Conservation (phyloP, 768 basidiomycete genomes). For the Lenzites betulinus region DNA sequence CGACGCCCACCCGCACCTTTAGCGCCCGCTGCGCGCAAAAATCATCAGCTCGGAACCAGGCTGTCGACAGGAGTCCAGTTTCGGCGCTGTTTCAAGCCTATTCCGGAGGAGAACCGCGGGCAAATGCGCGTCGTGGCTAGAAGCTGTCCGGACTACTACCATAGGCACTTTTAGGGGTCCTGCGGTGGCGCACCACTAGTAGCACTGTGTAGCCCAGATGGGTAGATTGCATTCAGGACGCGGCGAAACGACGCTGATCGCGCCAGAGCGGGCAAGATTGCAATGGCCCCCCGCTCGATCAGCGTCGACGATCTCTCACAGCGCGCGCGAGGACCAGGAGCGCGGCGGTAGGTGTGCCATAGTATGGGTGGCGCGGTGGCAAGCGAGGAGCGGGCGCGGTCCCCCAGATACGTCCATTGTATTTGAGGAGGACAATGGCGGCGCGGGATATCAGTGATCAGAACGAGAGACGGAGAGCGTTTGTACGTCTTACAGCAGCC, state of each 20-base stretch:
- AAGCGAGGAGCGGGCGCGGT: slow-evolving; percentile 2
- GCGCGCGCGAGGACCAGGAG: not conserved
- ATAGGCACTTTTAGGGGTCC: too few species aligned
- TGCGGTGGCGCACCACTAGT: too few species aligned
- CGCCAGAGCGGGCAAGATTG: slow-evolving; percentile 7
- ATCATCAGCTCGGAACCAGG: too few species aligned
- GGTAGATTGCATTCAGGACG: slow-evolving; percentile 17
- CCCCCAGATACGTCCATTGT: slow-evolving; percentile 14
- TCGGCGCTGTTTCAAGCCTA: too few species aligned
- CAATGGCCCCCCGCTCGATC: not conserved
- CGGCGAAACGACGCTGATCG: slow-evolving; percentile 13
- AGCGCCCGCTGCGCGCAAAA: too few species aligned
- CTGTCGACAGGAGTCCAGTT: too few species aligned
- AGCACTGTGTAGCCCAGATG: slow-evolving; percentile 1
- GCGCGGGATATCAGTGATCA: not conserved
- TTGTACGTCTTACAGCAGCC: not conserved
- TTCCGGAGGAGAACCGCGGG: too few species aligned
- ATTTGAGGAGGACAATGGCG: slow-evolving; percentile 1
- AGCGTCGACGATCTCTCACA: slow-evolving; percentile 11
- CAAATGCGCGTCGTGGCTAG: too few species aligned
- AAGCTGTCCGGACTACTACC: too few species aligned
- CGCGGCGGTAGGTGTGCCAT: not conserved
- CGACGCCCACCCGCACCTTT: too few species aligned
- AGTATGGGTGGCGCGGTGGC: not conserved
- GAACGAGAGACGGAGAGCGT: not conserved